Evolutionary conservation across 2,329 filamentous ascomycete genomes (phyloP).

Genomic region (Albophoma yamanashiensis): DNA sequence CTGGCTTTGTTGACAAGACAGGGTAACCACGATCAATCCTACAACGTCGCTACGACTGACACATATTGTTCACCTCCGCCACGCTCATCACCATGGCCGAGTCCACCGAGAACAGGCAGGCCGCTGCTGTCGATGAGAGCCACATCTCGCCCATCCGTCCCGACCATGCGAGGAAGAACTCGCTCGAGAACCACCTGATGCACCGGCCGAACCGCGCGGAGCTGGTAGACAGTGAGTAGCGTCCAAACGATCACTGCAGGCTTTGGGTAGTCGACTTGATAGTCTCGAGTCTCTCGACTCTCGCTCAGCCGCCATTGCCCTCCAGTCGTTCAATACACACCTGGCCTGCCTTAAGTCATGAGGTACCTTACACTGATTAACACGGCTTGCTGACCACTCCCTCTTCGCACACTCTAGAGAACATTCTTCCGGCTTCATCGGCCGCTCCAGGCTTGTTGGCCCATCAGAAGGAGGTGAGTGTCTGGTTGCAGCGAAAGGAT

Average conservation of each 20-base stretch:
- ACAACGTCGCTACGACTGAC: neutral
- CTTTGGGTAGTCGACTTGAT: neutral
- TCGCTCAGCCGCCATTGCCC: neutral
- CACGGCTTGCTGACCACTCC: neutral
- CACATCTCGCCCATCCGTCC: slow-evolving; percentile 43
- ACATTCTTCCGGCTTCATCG: slow-evolving; percentile 72
- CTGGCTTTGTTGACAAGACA: neutral
- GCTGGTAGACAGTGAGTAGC: slow-evolving; percentile 62
- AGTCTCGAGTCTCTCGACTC: neutral
- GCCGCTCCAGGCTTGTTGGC: slow-evolving; percentile 72
- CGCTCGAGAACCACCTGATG: slow-evolving; percentile 61
- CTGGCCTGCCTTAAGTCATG: neutral
- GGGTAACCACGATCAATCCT: neutral
- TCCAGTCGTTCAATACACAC: neutral
- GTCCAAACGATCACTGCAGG: neutral
- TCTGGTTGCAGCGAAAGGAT: neutral
- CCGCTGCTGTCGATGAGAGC: slow-evolving; percentile 33
- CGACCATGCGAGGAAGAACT: slow-evolving; percentile 50
- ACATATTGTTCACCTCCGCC: neutral
- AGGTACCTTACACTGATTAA: neutral
- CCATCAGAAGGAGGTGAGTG: slow-evolving; percentile 59
- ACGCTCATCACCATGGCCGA: slow-evolving; percentile 16
- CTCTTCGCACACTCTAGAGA: slow-evolving; percentile 40
- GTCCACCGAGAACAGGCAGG: slow-evolving; percentile 8
- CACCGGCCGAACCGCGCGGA: slow-evolving; percentile 66